Conservation (phyloP, 2,329 filamentous ascomycete genomes). For the Trichocomaceae sp. region DNA sequence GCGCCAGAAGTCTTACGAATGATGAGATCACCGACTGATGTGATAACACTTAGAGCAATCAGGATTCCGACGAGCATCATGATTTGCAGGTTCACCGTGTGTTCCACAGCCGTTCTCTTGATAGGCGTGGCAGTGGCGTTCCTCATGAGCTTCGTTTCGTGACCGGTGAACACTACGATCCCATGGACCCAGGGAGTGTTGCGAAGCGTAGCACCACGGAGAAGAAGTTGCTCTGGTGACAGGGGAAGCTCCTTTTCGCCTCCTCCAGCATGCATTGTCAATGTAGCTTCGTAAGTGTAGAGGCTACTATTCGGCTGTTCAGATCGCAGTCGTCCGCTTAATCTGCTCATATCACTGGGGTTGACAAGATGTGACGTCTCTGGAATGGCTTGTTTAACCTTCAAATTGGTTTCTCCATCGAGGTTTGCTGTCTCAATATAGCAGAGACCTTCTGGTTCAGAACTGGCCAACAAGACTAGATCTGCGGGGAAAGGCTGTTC, state of each 20-base stretch:
- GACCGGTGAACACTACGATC: slow-evolving; percentile 91
- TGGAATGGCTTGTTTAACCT: slow-evolving; percentile 95
- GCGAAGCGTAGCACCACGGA: slow-evolving; percentile 85
- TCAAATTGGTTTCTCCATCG: slow-evolving; percentile 95
- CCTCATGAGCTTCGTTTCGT: slow-evolving; percentile 98
- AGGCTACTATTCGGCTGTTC: slow-evolving; percentile 98
- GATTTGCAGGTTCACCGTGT: slow-evolving; percentile 88
- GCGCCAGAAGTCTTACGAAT: slow-evolving; percentile 58
- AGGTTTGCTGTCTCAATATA: slow-evolving; percentile 98
- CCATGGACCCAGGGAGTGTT: slow-evolving; percentile 98
- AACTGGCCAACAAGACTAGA: slow-evolving; percentile 83
- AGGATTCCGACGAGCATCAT: slow-evolving; percentile 82
- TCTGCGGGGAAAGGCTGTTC: slow-evolving; percentile 95
- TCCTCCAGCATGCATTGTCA: slow-evolving; percentile 84
- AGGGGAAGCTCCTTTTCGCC: slow-evolving; percentile 88
- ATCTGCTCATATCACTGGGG: slow-evolving; percentile 72
- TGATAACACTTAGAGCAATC: slow-evolving; percentile 75
- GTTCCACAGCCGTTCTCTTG: slow-evolving; percentile 93
- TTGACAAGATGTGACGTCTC: slow-evolving; percentile 87
- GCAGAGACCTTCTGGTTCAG: slow-evolving; percentile 93
- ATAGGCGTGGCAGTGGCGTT: slow-evolving; percentile 96
- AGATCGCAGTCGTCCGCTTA: slow-evolving; percentile 81
- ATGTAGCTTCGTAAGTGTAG: slow-evolving; percentile 94
- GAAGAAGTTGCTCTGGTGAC: slow-evolving; percentile 83
- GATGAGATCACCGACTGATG: slow-evolving; percentile 83